Evolutionary conservation across 352 stramenopile genomes (phyloP), one percentile per base, ranked within the genome.

Genomic region (Pythium pyrilobum): DNA sequence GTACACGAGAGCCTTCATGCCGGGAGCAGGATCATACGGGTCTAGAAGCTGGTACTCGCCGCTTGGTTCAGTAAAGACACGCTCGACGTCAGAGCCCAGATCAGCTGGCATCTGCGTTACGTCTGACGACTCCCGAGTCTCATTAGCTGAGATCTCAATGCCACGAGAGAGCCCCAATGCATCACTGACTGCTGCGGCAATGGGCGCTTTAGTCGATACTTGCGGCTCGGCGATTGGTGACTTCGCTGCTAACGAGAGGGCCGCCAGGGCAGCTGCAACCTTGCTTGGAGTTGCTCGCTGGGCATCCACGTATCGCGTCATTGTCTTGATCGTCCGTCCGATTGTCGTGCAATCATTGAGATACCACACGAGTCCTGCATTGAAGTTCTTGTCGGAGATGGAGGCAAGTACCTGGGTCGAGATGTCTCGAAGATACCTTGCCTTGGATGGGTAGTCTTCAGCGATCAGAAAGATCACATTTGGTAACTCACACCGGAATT

Each of bases 291-390:
- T 76, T 7, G 31, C 47, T 21, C 47, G 71, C 1, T 42, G 15
- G 11, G 79, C 71, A 13, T 69, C 28, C 2, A 52, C 44, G 23
- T 84, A 77, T 13, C 55, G 67, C 0, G 57, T 44, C 45, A 92
- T 78, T 24, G 74, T 52, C 3, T 65, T 58, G 23, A 92, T 59
- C 8, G 67, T 74, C 34, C 69, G 73, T 6, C 64, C 59, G 23
- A 92, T 52, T 8, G 69, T 53, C 44, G 70, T 71, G 45, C 74
- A 86, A 41, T 90, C 81, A 40, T 89, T 69, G 16, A 92, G 57
- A 42, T 92, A 90, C 81, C 79, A 92, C 7, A 86, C 74, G 0
- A 89, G 52, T 3, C 66, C 79, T 8, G 81, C 73, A 42, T 77
- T 92, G 50, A 92, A 86, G 38, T 78, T 87, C 36, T 71, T 74